Percentiles rank a stretch among this genome's conserved stretches.
phyloP scores from a whole-genome alignment of 495 filamentous ascomycete species.

The Penicillium canescens region DNA sequence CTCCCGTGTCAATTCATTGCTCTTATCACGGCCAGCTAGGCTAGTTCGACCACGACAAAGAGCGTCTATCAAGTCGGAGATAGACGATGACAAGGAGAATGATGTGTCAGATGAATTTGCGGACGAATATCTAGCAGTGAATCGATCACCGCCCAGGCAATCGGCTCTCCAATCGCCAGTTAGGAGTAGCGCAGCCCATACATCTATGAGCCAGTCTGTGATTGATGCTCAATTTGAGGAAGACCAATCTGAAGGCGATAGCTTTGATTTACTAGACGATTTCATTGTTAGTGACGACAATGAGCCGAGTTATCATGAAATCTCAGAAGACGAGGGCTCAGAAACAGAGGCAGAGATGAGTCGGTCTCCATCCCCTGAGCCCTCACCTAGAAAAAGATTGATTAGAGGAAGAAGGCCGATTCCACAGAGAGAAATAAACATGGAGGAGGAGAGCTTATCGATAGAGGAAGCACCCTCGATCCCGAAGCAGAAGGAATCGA shows the following conservation, averaged over 20 bases:
- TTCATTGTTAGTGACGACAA: constrained; percentile 52
- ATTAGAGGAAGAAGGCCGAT: constrained; percentile 36
- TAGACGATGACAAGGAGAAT: constrained; percentile 48
- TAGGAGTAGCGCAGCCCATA: constrained; percentile 12
- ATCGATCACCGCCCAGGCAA: constrained; percentile 23
- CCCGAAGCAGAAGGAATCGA: constrained; percentile 23
- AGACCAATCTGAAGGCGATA: constrained; percentile 29
- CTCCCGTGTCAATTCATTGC: constrained; percentile 38
- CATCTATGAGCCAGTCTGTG: constrained; percentile 15
- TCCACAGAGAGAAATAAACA: constrained; percentile 18
- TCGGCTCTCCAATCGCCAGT: constrained; percentile 10
- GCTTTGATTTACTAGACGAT: constrained; percentile 40
- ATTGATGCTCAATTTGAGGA: constrained; percentile 15
- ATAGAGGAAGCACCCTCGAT: constrained; percentile 12
- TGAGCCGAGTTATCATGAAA: constrained; percentile 40
- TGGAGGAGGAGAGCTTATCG: constrained; percentile 11
- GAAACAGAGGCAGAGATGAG: constrained; percentile 33
- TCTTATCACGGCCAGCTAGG: constrained; percentile 10
- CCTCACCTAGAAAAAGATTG: constrained; percentile 31
- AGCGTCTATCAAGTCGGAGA: constrained; percentile 23
- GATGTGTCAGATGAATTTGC: constrained; percentile 30
- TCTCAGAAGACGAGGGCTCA: constrained; percentile 22
- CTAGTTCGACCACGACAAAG: constrained; percentile 25
- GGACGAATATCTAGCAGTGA: constrained; percentile 10
- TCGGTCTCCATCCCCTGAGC: constrained; percentile 25